Conservation (phyloP, 2,329 filamentous ascomycete species). For the Sclerotinia subarctica region DNA sequence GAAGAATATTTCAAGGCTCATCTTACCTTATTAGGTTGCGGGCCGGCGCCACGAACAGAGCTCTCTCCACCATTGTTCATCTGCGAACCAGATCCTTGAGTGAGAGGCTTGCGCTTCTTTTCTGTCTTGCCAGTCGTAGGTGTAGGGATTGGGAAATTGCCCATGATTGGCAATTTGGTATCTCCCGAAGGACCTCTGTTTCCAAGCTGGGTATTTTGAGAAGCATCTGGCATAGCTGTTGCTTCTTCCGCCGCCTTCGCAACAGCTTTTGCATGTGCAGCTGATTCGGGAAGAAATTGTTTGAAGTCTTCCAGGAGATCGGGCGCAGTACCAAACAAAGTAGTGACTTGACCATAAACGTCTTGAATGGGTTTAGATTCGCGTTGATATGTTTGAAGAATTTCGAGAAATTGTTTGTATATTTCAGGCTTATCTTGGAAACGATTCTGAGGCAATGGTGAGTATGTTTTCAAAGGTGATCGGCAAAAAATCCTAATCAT, state of each 20-base stretch:
- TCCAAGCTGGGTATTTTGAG: conserved; percentile 52
- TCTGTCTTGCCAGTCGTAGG: conserved; percentile 75
- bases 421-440: conserved; percentile 97
- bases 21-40: conserved; percentile 50
- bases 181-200: conserved; percentile 46
- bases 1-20: conserved; percentile 4
- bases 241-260: conserved; percentile 65
- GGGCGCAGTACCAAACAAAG: conserved; percentile 86
- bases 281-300: conserved; percentile 92
- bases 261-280: conserved; percentile 62
- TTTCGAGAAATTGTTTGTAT: conserved; percentile 98
- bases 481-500: conserved; percentile 29
- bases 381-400: conserved; percentile 94
- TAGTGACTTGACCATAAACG: conserved; percentile 95
- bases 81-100: conserved; percentile 38
- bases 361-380: conserved; percentile 98
- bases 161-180: conserved; percentile 82
- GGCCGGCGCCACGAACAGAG: conserved; percentile 33
- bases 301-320: conserved; percentile 98
- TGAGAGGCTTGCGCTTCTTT: conserved; percentile 70
- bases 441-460: conserved; percentile 66
- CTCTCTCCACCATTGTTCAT: conserved; percentile 30
- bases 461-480: conserved; percentile 22
- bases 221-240: conserved; percentile 39
- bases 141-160: conserved; percentile 78